Evolutionary conservation across 2,329 filamentous ascomycete species (phyloP).

Genomic region (Elsinoe arachidis): DNA sequence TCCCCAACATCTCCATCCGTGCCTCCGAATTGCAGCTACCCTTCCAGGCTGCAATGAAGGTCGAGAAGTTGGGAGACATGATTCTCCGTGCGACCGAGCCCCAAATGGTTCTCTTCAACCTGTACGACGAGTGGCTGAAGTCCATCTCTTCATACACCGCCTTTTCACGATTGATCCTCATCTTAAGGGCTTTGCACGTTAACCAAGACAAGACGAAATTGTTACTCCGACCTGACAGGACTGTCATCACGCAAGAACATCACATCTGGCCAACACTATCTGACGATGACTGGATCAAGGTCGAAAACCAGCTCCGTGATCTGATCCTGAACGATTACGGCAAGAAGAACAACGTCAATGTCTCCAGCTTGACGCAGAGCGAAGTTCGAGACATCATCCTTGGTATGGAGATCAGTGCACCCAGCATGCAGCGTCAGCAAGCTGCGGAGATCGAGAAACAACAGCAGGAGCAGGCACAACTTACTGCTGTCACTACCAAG

Average conservation of each 20-base stretch:
- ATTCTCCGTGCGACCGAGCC: constrained; percentile 94
- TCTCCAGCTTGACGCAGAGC: constrained; percentile 88
- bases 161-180: constrained; percentile 89
- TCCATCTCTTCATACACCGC: constrained; percentile 97
- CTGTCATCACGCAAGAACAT: constrained; percentile 94
- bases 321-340: constrained; percentile 96
- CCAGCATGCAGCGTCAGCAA: constrained; percentile 95
- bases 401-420: constrained; percentile 98
- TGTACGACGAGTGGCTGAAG: constrained; percentile 99
- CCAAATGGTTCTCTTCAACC: constrained; percentile 99
- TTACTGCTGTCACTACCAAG: constrained; percentile 96
- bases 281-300: constrained; percentile 98
- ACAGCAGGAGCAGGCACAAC: constrained; percentile 89
- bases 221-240: constrained; percentile 90
- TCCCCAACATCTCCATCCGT: constrained; percentile 97
- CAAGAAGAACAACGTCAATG: constrained; percentile 99
- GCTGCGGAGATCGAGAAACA: constrained; percentile 98
- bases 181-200: constrained; percentile 88
- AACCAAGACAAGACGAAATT: constrained; percentile 99
- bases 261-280: constrained; percentile 95
- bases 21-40: constrained; percentile 93
- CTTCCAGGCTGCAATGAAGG: constrained; percentile 99
- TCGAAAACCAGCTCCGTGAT: constrained; percentile 93
- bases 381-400: constrained; percentile 98
- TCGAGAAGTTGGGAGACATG: constrained; percentile 98